Evolutionary conservation across 306 rosid species (phyloP), one percentile per base, ranked within the genome.

Genomic region (Notholithocarpus densiflorus): DNA sequence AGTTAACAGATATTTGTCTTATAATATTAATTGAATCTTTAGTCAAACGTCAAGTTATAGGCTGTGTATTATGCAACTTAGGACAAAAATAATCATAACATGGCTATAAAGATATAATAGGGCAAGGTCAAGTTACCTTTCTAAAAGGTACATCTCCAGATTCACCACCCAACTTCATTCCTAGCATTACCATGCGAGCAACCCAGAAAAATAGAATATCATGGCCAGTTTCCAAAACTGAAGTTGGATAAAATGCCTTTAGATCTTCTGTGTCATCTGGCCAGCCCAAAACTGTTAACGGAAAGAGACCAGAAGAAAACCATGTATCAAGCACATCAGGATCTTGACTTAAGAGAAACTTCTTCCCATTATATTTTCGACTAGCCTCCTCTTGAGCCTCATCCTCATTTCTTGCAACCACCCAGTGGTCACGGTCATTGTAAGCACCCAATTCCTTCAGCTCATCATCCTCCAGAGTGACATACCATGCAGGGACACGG

Each of bases 161-260:
- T 37, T 6, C 81, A 26, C 95, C 98, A 65, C 98, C 96, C 91
- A 95, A 88, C 59, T 88, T 88, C 77, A 84, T 91, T 82, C 96
- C 98, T 64, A 82, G 84, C 98, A 92, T 95, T 54, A 92, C 98
- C 98, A 95, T 93, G 17, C 96, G 97, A 20, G 97, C 98, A 84
- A 95, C 98, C 99, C 98, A 93, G 81, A 95, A 95, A 74, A 95
- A 95, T 55, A 95, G 69, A 81, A 95, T 93, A 86, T 95, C 99
- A 74, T 93, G 98, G 59, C 99, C 99, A 45, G 98, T 95, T 91
- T 95, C 99, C 88, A 93, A 86, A 56, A 93, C 90, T 79, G 99
- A 91, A 61, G 99, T 95, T 55, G 99, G 98, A 89, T 95, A 93
- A 79, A 92, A 95, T 61, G 92, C 81, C 86, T 84, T 93, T 74